phyloP scores from a whole-genome alignment of 2,329 filamentous ascomycete species.

The Pseudomassariella vexata region DNA sequence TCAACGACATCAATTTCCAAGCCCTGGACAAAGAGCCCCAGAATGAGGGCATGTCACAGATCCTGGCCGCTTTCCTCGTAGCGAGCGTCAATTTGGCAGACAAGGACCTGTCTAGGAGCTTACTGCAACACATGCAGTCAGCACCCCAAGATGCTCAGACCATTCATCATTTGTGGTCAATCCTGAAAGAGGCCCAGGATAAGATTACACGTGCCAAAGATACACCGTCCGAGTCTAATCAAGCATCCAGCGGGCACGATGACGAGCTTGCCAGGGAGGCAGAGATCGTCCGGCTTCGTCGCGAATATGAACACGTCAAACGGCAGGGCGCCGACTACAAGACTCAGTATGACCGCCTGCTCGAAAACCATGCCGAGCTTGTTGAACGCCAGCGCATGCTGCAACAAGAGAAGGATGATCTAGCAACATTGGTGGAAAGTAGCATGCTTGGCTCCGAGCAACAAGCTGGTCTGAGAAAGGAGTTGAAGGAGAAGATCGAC shows the following conservation, averaged over 20 bases:
- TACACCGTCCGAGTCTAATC: conserved; percentile 20
- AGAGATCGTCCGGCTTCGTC: conserved; percentile 43
- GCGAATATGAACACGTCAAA: conserved; percentile 45
- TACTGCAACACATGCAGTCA: conserved; percentile 34
- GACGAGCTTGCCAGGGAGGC: conserved; percentile 53
- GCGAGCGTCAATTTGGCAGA: conserved; percentile 55
- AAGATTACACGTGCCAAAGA: conserved; percentile 20
- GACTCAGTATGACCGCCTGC: conserved; percentile 53
- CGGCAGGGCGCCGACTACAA: conserved; percentile 55
- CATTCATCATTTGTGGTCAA: conserved; percentile 4
- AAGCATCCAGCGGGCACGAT: conserved; percentile 37
- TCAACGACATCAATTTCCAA: conserved; percentile 50
- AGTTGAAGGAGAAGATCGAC: conserved; percentile 61
- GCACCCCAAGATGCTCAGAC: conserved; percentile 31
- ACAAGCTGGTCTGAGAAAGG: conserved; percentile 6
- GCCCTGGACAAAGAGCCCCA: conserved; percentile 52
- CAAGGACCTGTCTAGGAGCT: conserved; percentile 44
- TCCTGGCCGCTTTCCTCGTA: conserved; percentile 59
- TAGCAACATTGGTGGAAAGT: conserved; percentile 48
- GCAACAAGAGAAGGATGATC: conserved; percentile 54
- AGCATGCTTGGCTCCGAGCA: conserved; percentile 41
- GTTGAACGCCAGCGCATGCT: conserved; percentile 48
- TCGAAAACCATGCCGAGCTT: conserved; percentile 56
- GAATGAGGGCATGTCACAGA: conserved; percentile 47
- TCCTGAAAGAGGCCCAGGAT: conserved; percentile 18